Evolutionary conservation across 2,329 filamentous ascomycete species (phyloP), one percentile per base, ranked within the genome.

Genomic region (Fusarium redolens): DNA sequence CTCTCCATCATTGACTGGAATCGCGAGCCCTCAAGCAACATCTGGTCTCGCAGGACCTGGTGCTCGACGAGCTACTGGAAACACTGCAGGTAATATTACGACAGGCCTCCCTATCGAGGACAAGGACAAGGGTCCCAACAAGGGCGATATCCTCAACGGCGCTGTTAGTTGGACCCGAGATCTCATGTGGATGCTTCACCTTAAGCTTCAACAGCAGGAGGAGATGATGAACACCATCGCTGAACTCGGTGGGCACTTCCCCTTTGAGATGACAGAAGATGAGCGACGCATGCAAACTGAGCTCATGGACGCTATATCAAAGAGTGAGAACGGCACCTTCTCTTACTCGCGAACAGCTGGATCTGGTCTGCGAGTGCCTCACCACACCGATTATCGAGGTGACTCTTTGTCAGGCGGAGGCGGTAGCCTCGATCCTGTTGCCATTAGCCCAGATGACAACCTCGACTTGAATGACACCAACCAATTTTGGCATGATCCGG

Each of bases 61-160:
- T 72, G 95, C 94, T 44, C 90, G 95, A 72, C 91, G 95, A 71
- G 95, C 95, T 35, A 90, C 92, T 37, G 90, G 92, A 58, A 87
- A 86, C n/a, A 83, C 82, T 11, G 87, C 91, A 11, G 93, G 93
- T 41, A 97, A 93, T 79, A 98, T 98, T 78, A 97, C 95, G 10
- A 96, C 96, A 73, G 95, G 95, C 18, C 88, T 98, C 35, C 96
- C 96, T 1, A 89, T 97, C 40, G 96, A 99, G 78, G 96, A 98
- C 75, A 98, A 98, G 81, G 96, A 99, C 84, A 98, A 98, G 81
- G 96, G 96, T 1, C 96, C 96, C 10, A 98, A 98, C 86, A 99
- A 99, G 85, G 96, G 96, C 54, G 96, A 99, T 78, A 98, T 99
- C 67, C 91, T 99, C 77, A 98, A 98, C 79, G 96, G 96, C 35